Percentiles rank a stretch among this genome's conserved stretches.
Conservation (phyloP, 257 asterid genomes). For the Nicotiana undulata region DNA sequence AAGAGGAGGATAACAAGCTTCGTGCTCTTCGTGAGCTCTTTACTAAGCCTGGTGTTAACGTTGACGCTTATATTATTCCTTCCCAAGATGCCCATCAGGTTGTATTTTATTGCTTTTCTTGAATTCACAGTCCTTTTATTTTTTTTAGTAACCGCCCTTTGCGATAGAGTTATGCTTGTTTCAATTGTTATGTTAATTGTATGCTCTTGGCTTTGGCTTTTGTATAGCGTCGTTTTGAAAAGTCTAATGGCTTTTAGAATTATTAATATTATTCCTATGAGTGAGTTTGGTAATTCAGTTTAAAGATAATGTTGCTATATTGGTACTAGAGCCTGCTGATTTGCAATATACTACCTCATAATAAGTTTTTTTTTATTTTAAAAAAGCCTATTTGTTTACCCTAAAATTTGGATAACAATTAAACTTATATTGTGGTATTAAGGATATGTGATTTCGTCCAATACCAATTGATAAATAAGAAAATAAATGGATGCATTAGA, state of each 20-base stretch:
- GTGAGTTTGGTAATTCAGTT: background rate
- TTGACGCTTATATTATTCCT: conserved; percentile 93
- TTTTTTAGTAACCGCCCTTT: background rate
- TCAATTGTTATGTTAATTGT: background rate
- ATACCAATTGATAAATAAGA: too few species aligned
- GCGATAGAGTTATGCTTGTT: background rate
- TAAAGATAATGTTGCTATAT: background rate
- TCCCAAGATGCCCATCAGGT: conserved; percentile 99
- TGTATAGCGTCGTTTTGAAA: background rate
- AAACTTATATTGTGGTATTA: too few species aligned
- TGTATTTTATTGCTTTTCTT: background rate
- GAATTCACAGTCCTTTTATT: background rate
- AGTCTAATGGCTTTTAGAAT: background rate
- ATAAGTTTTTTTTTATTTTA: too few species aligned
- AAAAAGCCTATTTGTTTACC: too few species aligned
- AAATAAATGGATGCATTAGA: too few species aligned
- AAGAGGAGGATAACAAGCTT: conserved; percentile 56
- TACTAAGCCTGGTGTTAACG: conserved; percentile 46
- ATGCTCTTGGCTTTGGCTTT: background rate
- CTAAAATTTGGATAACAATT: too few species aligned
- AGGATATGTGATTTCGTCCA: too few species aligned
- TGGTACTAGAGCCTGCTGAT: background rate
- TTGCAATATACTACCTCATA: background rate
- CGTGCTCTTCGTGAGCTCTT: conserved; percentile 65
- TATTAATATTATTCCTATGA: background rate